Evolutionary conservation across 1,284 basidiomycete genomes (phyloP).

Genomic region (Ganoderma leucocontextum): DNA sequence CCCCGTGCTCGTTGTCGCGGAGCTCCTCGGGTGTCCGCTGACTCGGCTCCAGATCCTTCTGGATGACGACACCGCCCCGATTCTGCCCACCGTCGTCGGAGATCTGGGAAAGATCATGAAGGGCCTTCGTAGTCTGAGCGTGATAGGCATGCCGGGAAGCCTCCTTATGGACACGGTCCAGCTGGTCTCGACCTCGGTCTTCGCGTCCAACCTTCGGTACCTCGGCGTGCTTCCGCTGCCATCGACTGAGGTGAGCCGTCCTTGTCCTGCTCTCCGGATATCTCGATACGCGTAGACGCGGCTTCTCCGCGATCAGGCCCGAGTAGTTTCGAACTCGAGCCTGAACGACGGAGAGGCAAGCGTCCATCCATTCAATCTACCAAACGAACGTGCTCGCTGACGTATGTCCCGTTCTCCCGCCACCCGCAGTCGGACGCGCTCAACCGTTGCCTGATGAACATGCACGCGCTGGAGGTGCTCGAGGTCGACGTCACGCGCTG

Average conservation of each 20-base stretch:
- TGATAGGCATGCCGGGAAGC: slow-evolving; percentile 38
- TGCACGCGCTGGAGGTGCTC: slow-evolving; percentile 38
- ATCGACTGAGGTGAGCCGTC: slow-evolving; percentile 36
- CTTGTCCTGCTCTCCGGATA: not conserved
- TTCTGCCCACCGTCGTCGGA: slow-evolving; percentile 36
- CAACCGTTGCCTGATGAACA: slow-evolving; percentile 38
- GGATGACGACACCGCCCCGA: slow-evolving; percentile 35
- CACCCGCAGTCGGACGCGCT: slow-evolving; percentile 34
- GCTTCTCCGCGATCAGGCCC: slow-evolving; percentile 5
- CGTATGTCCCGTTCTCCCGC: not conserved
- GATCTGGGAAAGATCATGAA: slow-evolving; percentile 31
- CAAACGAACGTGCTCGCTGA: slow-evolving; percentile 13
- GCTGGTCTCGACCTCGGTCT: slow-evolving; percentile 34
- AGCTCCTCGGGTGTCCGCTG: slow-evolving; percentile 40
- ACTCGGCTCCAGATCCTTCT: slow-evolving; percentile 40
- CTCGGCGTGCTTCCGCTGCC: slow-evolving; percentile 42
- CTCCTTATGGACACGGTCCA: slow-evolving; percentile 34
- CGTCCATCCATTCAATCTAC: not conserved
- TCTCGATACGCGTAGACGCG: not conserved
- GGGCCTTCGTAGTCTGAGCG: slow-evolving; percentile 39
- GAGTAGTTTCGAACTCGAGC: not conserved
- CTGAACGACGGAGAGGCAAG: not conserved
- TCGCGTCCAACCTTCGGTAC: slow-evolving; percentile 37
- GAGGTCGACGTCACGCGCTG: slow-evolving; percentile 43
- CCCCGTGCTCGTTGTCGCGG: slow-evolving; percentile 38